Percentiles rank a stretch among this genome's conserved stretches.
phyloP scores from a whole-genome alignment of 2,329 filamentous ascomycete species.

The Samsoniella hepiali region DNA sequence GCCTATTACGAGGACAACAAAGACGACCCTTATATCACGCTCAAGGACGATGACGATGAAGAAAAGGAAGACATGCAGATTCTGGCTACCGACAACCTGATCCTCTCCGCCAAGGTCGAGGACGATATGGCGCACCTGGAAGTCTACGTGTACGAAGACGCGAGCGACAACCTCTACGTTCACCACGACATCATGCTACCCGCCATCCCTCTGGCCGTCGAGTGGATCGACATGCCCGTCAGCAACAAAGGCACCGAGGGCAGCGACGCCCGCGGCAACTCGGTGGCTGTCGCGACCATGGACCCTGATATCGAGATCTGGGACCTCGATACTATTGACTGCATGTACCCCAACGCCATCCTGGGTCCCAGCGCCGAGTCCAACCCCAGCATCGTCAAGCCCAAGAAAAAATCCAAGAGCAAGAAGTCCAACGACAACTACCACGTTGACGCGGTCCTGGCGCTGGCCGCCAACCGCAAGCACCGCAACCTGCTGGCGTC shows the following conservation, averaged over 20 bases:
- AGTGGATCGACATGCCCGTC: conserved; percentile 94
- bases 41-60: conserved; percentile 67
- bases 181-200: conserved; percentile 99
- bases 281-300: conserved; percentile 93
- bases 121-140: conserved; percentile 96
- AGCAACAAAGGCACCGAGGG: conserved; percentile 58
- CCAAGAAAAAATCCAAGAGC: conserved; percentile 88
- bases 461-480: conserved; percentile 85
- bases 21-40: conserved; percentile 93
- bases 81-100: conserved; percentile 84
- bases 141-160: conserved; percentile 96
- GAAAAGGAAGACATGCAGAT: conserved; percentile 95
- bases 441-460: conserved; percentile 90
- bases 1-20: conserved; percentile 93
- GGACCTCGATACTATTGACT: conserved; percentile 93
- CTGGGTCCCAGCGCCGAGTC: conserved; percentile 68
- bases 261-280: conserved; percentile 73
- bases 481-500: conserved; percentile 94
- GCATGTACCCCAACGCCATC: conserved; percentile 97
- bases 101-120: conserved; percentile 90
- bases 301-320: conserved; percentile 98
- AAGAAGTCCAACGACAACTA: conserved; percentile 87
- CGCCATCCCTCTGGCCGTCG: conserved; percentile 89
- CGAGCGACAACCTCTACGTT: conserved; percentile 93
- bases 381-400: conserved; percentile 60